phyloP scores from a whole-genome alignment of 768 basidiomycete genomes.

The Phlebiopsis gigantea region DNA sequence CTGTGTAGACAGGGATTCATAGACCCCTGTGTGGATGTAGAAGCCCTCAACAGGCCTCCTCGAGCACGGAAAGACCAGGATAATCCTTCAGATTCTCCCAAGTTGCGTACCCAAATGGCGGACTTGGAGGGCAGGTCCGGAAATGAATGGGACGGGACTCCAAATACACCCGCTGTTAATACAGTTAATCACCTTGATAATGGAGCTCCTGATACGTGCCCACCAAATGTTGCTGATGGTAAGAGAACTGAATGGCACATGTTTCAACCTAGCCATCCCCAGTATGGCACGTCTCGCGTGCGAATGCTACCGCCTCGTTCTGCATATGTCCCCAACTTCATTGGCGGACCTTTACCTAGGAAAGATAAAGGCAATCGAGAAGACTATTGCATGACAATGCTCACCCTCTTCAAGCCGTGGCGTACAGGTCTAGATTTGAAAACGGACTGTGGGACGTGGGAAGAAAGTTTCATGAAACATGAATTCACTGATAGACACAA shows the following conservation, averaged over 20 bases:
- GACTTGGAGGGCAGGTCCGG: too few relatives aligned
- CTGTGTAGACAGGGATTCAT: not conserved
- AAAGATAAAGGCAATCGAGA: slow-evolving; percentile 20
- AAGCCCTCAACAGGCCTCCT: too few relatives aligned
- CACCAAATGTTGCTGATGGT: not conserved
- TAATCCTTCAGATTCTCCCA: too few relatives aligned
- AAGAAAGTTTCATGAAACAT: not conserved
- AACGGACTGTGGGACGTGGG: not conserved
- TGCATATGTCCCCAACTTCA: slow-evolving; percentile 23
- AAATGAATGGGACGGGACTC: too few relatives aligned
- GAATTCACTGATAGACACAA: slow-evolving; percentile 14
- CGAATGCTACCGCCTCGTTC: not conserved
- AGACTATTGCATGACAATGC: slow-evolving; percentile 7
- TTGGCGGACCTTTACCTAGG: slow-evolving; percentile 25
- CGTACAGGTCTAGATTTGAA: not conserved
- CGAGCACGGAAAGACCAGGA: too few relatives aligned
- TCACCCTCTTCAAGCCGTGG: slow-evolving; percentile 19
- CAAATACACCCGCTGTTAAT: too few relatives aligned
- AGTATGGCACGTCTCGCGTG: slow-evolving; percentile 20
- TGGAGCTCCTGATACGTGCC: not conserved
- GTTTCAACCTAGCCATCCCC: slow-evolving; percentile 11
- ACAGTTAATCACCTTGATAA: too few relatives aligned
- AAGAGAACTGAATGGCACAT: too few relatives aligned
- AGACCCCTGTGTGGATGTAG: not conserved
- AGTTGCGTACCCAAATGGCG: too few relatives aligned